These are phyloP conservation scores for Globisporangium iwayamae DNA, from an alignment of 352 stramenopile species.

Conservation along the genomic window DNA sequence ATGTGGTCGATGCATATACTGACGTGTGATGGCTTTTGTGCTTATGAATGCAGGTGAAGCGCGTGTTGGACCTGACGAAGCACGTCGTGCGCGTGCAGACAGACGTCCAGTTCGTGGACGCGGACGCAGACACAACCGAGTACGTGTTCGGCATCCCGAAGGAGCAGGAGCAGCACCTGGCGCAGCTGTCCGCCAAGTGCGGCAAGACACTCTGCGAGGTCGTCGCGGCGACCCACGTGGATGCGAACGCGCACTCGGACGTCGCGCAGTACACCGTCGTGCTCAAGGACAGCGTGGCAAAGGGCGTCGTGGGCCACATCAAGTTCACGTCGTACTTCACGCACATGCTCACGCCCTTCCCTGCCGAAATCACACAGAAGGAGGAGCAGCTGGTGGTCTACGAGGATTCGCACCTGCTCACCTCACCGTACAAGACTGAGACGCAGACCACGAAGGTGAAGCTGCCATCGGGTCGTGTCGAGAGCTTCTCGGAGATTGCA, in stretches of 20 bases:
- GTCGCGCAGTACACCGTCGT: slow-evolving; percentile 70
- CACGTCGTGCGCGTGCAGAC: slow-evolving; percentile 76
- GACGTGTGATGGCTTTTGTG: neutral
- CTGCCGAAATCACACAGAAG: slow-evolving; percentile 66
- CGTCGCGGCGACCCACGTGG: slow-evolving; percentile 32
- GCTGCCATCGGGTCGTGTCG: slow-evolving; percentile 65
- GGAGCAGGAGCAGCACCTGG: slow-evolving; percentile 44
- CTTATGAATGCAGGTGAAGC: slow-evolving; percentile 47
- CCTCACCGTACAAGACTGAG: slow-evolving; percentile 72
- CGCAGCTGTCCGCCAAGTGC: slow-evolving; percentile 66
- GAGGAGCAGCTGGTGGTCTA: slow-evolving; percentile 87
- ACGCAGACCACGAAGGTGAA: slow-evolving; percentile 87
- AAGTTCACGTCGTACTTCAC: slow-evolving; percentile 83
- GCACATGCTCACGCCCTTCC: slow-evolving; percentile 74
- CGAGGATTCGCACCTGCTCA: slow-evolving; percentile 55
- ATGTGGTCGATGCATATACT: neutral
- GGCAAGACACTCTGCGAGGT: slow-evolving; percentile 72
- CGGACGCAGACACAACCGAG: slow-evolving; percentile 42
- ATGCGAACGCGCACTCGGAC: slow-evolving; percentile 24
- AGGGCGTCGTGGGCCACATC: slow-evolving; percentile 47
- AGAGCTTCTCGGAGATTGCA: slow-evolving; percentile 58
- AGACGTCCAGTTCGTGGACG: slow-evolving; percentile 73
- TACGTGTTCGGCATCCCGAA: slow-evolving; percentile 69
- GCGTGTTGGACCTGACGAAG: slow-evolving; percentile 73
- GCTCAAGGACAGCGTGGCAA: slow-evolving; percentile 53